Percentiles rank a stretch among this genome's conserved stretches.
These are phyloP conservation scores for Lodderomyces margitis DNA, from an alignment of 1,139 yeast genomes.

Conservation along the genomic window DNA sequence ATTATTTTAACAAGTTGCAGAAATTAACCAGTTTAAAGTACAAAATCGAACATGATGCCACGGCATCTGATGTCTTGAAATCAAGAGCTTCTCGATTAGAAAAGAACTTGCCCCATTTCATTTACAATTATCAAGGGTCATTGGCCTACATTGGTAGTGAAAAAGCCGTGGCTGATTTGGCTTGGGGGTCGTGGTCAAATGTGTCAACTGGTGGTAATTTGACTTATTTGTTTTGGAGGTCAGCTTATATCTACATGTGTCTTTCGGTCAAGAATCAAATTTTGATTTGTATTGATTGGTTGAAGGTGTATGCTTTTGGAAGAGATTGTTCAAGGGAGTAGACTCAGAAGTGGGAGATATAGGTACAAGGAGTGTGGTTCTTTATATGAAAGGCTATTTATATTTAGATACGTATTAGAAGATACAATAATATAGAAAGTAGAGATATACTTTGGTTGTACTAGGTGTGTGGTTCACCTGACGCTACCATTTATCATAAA, in stretches of 20 bases:
- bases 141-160: slow-evolving; percentile 84
- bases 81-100: slow-evolving; percentile 38
- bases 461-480: no score
- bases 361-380: background rate
- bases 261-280: slow-evolving; percentile 84
- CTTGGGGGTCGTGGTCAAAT: slow-evolving; percentile 82
- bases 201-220: slow-evolving; percentile 79
- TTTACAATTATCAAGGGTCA: slow-evolving; percentile 67
- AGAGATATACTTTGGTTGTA: no score
- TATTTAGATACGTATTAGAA: background rate
- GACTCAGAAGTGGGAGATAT: no score
- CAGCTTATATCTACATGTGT: slow-evolving; percentile 89
- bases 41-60: slow-evolving; percentile 27
- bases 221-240: slow-evolving; percentile 91
- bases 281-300: slow-evolving; percentile 83
- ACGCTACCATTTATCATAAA: no score
- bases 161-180: slow-evolving; percentile 87
- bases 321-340: slow-evolving; percentile 70
- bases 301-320: slow-evolving; percentile 81
- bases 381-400: no score
- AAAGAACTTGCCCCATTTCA: slow-evolving; percentile 53
- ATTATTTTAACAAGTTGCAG: slow-evolving; percentile 66
- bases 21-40: slow-evolving; percentile 60
- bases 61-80: slow-evolving; percentile 34
- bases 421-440: no score